These are phyloP conservation scores for Cutaneotrichosporon arboriforme DNA, from an alignment of 1,284 basidiomycete genomes.

Conservation along the genomic window DNA sequence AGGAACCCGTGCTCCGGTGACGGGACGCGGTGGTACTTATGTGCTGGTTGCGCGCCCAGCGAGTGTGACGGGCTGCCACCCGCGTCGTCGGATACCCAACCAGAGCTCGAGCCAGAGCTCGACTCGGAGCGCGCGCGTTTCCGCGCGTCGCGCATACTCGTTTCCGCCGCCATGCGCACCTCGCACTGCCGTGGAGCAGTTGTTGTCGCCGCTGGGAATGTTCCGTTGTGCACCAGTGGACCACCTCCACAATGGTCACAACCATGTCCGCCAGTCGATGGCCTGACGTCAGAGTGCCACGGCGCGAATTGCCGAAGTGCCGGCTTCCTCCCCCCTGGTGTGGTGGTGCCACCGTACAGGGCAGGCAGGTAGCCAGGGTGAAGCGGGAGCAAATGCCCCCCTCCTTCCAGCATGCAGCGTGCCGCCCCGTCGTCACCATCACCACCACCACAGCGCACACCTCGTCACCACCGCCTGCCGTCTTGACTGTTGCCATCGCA, in stretches of 20 bases:
- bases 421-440: slow-evolving; percentile 1
- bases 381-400: too few relatives aligned
- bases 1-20: slow-evolving; percentile 42
- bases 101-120: background rate
- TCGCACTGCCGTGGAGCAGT: too few relatives aligned
- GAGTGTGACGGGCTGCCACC: too few relatives aligned
- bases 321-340: background rate
- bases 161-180: background rate
- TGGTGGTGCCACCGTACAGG: background rate
- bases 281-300: slow-evolving; percentile 6
- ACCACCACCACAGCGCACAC: background rate
- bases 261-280: background rate
- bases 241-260: slow-evolving; percentile 16
- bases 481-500: too few relatives aligned
- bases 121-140: slow-evolving; percentile 7
- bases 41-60: background rate
- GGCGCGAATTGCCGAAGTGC: background rate
- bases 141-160: background rate
- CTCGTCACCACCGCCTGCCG: background rate
- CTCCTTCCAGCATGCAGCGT: background rate
- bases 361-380: too few relatives aligned
- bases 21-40: slow-evolving; percentile 26
- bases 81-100: too few relatives aligned
- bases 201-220: too few relatives aligned
- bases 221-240: too few relatives aligned